Conservation (phyloP, 2,329 filamentous ascomycete genomes). For the Neopestalotiopsis sp. region DNA sequence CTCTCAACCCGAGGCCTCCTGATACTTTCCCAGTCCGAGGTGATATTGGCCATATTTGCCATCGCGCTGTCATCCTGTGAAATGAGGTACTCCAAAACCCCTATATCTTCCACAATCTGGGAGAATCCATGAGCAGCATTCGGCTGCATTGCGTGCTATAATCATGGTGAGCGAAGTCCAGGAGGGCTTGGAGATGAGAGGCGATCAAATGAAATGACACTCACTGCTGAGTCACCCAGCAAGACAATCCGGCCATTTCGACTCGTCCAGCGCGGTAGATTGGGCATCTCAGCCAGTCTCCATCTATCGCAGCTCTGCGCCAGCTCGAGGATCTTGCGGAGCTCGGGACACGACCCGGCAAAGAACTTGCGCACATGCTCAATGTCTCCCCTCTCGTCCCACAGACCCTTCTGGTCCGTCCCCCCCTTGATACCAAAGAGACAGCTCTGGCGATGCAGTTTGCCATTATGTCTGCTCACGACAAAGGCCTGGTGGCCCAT, state of each 20-base stretch:
- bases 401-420: conserved; percentile 18
- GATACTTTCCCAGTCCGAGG: conserved; percentile 17
- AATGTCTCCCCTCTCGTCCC: conserved; percentile 19
- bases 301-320: conserved; percentile 16
- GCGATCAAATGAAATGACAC: not conserved
- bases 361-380: conserved; percentile 15
- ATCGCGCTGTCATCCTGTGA: not conserved
- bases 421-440: conserved; percentile 21
- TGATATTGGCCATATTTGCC: conserved; percentile 1
- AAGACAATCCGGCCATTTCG: conserved; percentile 5
- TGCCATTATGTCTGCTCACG: conserved; percentile 16
- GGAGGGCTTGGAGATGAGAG: not conserved
- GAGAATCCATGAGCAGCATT: conserved; percentile 21
- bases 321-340: conserved; percentile 9
- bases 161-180: not conserved
- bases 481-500: conserved; percentile 17
- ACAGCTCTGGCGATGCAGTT: not conserved
- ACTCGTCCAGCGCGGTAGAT: conserved; percentile 20
- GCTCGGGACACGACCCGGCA: conserved; percentile 12
- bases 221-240: conserved; percentile 18
- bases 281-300: conserved; percentile 20
- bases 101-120: conserved; percentile 21
- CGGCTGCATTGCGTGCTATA: conserved; percentile 20
- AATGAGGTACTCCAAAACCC: conserved; percentile 20
- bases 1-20: conserved; percentile 17